Evolutionary conservation across 495 filamentous ascomycete genomes (phyloP), one percentile per base, ranked within the genome.

Genomic region (Rusavskia elegans): DNA sequence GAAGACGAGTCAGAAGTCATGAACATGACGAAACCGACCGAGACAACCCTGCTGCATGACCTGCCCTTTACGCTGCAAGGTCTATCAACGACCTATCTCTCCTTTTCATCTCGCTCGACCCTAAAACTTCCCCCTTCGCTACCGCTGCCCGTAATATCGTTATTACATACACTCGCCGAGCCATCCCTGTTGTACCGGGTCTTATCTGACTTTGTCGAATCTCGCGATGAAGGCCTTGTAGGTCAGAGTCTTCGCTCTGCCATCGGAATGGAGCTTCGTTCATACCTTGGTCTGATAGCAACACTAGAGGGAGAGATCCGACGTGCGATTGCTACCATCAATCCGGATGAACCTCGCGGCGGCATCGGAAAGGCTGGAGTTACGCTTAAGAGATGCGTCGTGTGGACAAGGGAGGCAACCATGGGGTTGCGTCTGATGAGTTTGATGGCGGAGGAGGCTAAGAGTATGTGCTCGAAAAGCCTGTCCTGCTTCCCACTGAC

Each of bases 361-460:
- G 79, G 80, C 10, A 75, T 89, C 41, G 80, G 86, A 11, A 95
- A 89, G 57, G 85, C 84, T 8, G 87, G 87, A n/a, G 90, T 99
- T 23, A 97, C 92, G 1, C 69, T 99, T 45, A 97, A 96, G 61
- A 75, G 93, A 53, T 99, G 92, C 61, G 84, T 97, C 19, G 82
- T 99, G 16, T 99, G 93, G 93, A 96, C 89, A 6, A 79, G 90
- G 55, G 93, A 97, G 65, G 87, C 93, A 6, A 96, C 93, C 5
- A 93, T 97, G 86, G 92, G 89, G 0, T 68, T 99, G 57, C 84
- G 93, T 17, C 71, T 99, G 49, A 89, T 99, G 87, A 89, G 84
- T 55, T 57, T 94, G 53, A 94, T 97, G 60, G 89, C 89, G 0
- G 90, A 97, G 62, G 83, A 95, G 66, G 83, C 88, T 42, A 82